phyloP scores from a whole-genome alignment of 768 basidiomycete species.

The Ramaria rubella region DNA sequence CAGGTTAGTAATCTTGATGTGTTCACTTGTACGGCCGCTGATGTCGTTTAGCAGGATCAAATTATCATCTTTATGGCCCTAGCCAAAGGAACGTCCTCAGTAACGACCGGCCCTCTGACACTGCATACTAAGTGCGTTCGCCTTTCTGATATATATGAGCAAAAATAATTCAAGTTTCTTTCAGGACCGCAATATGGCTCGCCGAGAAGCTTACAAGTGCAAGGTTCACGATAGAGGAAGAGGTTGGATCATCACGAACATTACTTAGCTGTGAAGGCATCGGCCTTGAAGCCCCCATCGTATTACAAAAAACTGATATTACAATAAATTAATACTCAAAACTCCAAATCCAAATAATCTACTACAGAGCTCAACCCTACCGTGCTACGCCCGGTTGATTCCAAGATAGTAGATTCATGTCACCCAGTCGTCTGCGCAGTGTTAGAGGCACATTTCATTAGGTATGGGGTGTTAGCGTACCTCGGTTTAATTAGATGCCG shows the following conservation, averaged over 20 bases:
- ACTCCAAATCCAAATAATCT: too few species aligned
- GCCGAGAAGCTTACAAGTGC: conserved; percentile 64
- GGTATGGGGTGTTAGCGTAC: conserved; percentile 32
- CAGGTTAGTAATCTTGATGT: conserved; percentile 35
- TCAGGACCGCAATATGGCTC: conserved; percentile 64
- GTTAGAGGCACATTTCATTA: conserved; percentile 4
- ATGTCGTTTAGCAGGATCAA: conserved; percentile 52
- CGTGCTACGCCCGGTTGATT: conserved; percentile 41
- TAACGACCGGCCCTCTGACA: conserved; percentile 51
- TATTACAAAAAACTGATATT: conserved; percentile 16
- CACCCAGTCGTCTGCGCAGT: conserved; percentile 61
- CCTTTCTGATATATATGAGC: not conserved
- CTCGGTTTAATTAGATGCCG: conserved; percentile 91
- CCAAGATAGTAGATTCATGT: conserved; percentile 85
- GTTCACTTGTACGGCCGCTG: conserved; percentile 11
- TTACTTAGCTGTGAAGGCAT: conserved; percentile 12
- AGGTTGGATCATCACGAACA: conserved; percentile 33
- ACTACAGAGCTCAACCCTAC: conserved; percentile 14
- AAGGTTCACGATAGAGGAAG: conserved; percentile 45
- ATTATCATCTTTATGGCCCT: conserved; percentile 73
- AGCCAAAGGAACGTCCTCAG: conserved; percentile 54
- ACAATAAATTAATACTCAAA: too few species aligned
- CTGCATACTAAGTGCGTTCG: conserved; percentile 57
- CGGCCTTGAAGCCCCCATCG: not conserved
- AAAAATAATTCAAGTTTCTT: not conserved